Base-by-base conservation (phyloP, 169 alveolate genomes). In the Plasmodium gaboni region DNA sequence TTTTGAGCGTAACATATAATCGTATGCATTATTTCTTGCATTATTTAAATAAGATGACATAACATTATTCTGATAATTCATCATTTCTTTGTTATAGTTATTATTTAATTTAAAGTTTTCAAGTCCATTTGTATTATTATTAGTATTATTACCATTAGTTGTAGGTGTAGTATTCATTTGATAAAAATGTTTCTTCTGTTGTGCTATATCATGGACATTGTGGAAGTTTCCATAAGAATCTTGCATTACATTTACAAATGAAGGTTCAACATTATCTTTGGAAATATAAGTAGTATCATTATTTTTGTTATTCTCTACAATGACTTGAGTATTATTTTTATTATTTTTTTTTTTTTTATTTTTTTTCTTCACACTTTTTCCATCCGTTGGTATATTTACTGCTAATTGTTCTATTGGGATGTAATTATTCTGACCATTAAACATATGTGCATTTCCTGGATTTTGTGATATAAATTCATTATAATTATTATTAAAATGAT, bases 281-380 rank as follows among this genome's bases (percentile, higher is more conserved):
- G 59, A 48, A 32, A 55, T n/a, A 46, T 50, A 53, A 26, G 51
- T 80, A 5, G 83, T 38, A 48, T 68, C 69, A 26, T 61, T 46
- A 17, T 24, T 44, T 67, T 38, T 57, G 71, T 24, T 42, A 50
- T 32, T 2, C 7, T 53, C 59, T 13, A 38, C 17, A 68, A 61
- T 59, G 22, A 46, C 12, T 17, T 44, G n/a, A 17, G 64, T 26
- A 32, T 38, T 64, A 32, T 22, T 53, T 51, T 73, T 61, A 10
- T 73, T 73, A 4, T 74, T 74, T 61, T 74, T 74, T 61, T 65
- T 65, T 12, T 76, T 57, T 64, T 64, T 68, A 28, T 72, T 72
- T 55, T 72, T 72, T 72, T 72, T 28, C 9, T 72, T 19, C 12
- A 28, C 17, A 5, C 57, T 57, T 51, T 72, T 51, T 51, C 51